These are phyloP conservation scores for Metahyphopichia silvanorum DNA, from an alignment of 805 yeast species.

Conservation along the genomic window DNA sequence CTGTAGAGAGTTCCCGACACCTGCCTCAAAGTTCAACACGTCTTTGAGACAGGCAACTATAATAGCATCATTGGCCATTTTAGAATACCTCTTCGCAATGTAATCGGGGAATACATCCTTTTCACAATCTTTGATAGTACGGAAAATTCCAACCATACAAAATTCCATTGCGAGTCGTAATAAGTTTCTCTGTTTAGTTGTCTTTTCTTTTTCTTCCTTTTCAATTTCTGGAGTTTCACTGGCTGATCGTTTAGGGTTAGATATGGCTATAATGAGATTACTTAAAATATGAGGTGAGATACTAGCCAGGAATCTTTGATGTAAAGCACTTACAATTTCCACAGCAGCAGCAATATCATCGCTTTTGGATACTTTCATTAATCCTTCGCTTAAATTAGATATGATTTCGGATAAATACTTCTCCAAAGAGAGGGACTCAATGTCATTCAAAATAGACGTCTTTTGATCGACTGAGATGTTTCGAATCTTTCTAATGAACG, in stretches of 20 bases:
- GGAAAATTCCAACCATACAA: constrained; percentile 53
- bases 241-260: constrained; percentile 20
- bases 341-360: constrained; percentile 63
- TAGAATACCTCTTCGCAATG: constrained; percentile 28
- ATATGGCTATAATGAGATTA: constrained; percentile 39
- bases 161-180: constrained; percentile 57
- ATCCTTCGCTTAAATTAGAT: constrained; percentile 59
- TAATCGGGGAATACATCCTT: constrained; percentile 43
- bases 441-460: constrained; percentile 53
- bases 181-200: constrained; percentile 41
- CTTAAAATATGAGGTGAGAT: constrained; percentile 52
- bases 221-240: constrained; percentile 15
- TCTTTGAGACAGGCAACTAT: constrained; percentile 24
- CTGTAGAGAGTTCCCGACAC: constrained; percentile 26
- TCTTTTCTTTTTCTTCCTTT: constrained; percentile 42
- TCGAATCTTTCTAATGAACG: constrained; percentile 70
- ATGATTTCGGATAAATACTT: constrained; percentile 73
- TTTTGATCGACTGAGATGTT: constrained; percentile 51
- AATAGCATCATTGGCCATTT: constrained; percentile 14
- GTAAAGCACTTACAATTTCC: constrained; percentile 67
- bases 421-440: constrained; percentile 59
- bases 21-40: constrained; percentile 23
- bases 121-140: constrained; percentile 40
- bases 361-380: constrained; percentile 46
- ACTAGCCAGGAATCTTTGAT: constrained; percentile 60